A percentile compares a stretch with the other conserved stretches of the same genome.
These are phyloP conservation scores for Cladobotryum protrusum DNA, from an alignment of 2,329 filamentous ascomycete genomes.

Conservation along the genomic window DNA sequence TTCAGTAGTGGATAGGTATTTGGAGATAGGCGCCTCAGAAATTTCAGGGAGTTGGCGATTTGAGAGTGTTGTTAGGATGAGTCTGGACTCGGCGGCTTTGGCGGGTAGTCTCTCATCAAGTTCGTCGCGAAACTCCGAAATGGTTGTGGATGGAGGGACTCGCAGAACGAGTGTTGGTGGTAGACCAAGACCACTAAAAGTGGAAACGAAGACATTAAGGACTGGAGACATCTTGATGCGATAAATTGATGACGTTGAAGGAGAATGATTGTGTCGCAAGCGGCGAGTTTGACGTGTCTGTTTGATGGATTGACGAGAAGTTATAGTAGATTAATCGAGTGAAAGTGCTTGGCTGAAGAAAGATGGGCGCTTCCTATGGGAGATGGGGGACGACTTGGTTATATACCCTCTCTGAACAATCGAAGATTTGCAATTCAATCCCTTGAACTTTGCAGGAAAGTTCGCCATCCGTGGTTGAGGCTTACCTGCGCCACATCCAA, in stretches of 20 bases:
- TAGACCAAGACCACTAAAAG: constrained; percentile 74
- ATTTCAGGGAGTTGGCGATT: constrained; percentile 61
- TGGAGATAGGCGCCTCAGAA: constrained; percentile 51
- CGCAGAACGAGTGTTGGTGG: constrained; percentile 79
- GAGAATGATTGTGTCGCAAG: too few relatives aligned
- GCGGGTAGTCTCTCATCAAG: constrained; percentile 57
- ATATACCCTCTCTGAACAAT: not conserved
- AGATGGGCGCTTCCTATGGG: too few relatives aligned
- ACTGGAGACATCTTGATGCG: constrained; percentile 15
- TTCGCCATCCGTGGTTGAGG: not conserved
- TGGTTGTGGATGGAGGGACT: constrained; percentile 55
- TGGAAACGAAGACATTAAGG: constrained; percentile 79
- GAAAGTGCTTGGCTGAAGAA: too few relatives aligned
- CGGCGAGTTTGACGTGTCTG: not conserved
- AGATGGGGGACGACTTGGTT: not conserved
- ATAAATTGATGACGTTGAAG: not conserved
- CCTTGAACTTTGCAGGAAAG: constrained; percentile 1
- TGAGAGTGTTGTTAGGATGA: constrained; percentile 76
- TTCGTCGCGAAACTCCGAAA: constrained; percentile 59
- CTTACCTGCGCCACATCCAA: constrained; percentile 6
- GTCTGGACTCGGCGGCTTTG: constrained; percentile 49
- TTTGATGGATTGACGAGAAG: not conserved
- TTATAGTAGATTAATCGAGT: too few relatives aligned
- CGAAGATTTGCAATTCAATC: not conserved
- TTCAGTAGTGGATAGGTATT: constrained; percentile 49